Evolutionary conservation across 495 filamentous ascomycete genomes (phyloP).

Genomic region (Aspergillus olivimuriae): DNA sequence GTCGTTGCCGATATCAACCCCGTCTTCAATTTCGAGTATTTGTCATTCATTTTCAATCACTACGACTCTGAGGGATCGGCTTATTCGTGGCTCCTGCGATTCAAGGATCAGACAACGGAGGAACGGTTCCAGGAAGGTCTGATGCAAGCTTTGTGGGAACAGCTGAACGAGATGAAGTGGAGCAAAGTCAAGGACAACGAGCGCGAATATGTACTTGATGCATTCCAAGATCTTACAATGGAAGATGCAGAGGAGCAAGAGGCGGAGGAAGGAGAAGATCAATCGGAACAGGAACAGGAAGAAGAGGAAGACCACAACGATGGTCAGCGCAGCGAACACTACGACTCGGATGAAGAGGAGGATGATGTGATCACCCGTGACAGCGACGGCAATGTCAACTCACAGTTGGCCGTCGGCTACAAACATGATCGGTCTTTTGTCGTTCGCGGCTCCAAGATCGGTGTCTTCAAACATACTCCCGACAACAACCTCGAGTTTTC

Average conservation of each 20-base stretch:
- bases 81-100: conserved; percentile 92
- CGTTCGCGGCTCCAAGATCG: conserved; percentile 93
- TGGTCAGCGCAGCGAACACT: conserved; percentile 67
- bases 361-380: conserved; percentile 71
- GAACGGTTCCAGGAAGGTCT: conserved; percentile 90
- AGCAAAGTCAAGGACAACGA: conserved; percentile 85
- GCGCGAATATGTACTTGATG: conserved; percentile 88
- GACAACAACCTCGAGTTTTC: conserved; percentile 93
- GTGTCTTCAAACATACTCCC: conserved; percentile 93
- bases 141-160: conserved; percentile 95
- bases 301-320: conserved; percentile 57
- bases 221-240: conserved; percentile 92
- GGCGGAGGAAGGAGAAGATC: conserved; percentile 56
- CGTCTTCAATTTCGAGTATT: conserved; percentile 96
- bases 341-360: conserved; percentile 86
- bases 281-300: conserved; percentile 58
- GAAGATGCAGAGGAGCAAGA: conserved; percentile 61
- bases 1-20: conserved; percentile 90
- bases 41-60: conserved; percentile 98
- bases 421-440: conserved; percentile 97
- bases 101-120: conserved; percentile 72
- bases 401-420: conserved; percentile 94
- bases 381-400: conserved; percentile 83
- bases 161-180: conserved; percentile 94
- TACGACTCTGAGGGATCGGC: conserved; percentile 82